Base-by-base conservation (phyloP, 2,329 filamentous ascomycete genomes). In the Coniochaeta sp. region DNA sequence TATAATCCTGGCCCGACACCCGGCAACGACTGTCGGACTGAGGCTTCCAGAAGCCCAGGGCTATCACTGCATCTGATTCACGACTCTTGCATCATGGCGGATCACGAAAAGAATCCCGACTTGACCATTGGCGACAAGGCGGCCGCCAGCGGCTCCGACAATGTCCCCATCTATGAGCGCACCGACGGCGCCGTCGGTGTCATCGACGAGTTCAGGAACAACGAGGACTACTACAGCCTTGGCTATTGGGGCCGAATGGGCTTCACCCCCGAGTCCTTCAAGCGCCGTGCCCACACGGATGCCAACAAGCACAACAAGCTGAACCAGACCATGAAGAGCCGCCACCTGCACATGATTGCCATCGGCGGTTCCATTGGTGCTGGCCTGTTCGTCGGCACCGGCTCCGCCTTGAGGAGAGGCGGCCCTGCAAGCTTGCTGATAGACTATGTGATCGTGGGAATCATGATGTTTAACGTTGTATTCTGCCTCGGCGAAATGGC, bases 401-500 rank as follows among this genome's bases (percentile, higher is more conserved):
- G 69, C 19, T 64, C 62, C 17, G 70, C 69, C 26, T 64, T 75
- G 12, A 65, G 67, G n/a, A 64, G 65, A 19, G 72, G 70, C 22
- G 73, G 73, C 0, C 71, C 72, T 0, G 68, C 62, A 2, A 66
- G 66, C n/a, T 64, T 73, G 34, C 61, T 74, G 19, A 55, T 73
- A 44, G 71, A 69, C 55, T 75, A 72, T 60, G 59, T 65, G 24
- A 42, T 73, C 32, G 64, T 71, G 7, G 73, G 73, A 10, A 16
- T 52, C 14, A 52, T 52, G 47, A 52, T 52, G 47, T 52, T 52
- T 12, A 52, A 52, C 24, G 47, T 52, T 3, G 47, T 52, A 2
- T 79, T 80, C 63, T 83, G 84, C 8, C 75, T 87, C 47, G 85
- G 84, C 34, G 84, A 87, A 71, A 74, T 85, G 38, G 81, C 83